Conservation (phyloP, 2,329 filamentous ascomycete genomes). For the Aplosporella prunicola region DNA sequence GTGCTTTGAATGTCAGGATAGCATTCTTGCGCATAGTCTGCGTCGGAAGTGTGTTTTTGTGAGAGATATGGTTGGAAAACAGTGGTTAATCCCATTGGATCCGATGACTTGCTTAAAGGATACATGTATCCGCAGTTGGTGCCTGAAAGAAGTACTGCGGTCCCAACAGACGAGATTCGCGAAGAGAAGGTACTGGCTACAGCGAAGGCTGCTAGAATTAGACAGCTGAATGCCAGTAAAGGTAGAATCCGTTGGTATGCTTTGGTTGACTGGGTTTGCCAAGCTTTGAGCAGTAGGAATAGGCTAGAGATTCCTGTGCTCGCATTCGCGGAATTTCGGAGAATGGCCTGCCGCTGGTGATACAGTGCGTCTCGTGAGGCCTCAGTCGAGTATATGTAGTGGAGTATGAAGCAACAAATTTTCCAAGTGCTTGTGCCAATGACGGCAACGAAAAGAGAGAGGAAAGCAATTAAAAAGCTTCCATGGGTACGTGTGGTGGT, state of each 20-base stretch:
- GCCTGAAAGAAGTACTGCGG: not conserved
- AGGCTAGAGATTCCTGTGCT: constrained; percentile 1
- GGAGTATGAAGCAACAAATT: constrained; percentile 12
- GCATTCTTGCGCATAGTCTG: not conserved
- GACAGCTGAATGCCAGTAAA: not conserved
- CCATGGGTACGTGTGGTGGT: not conserved
- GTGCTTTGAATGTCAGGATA: not conserved
- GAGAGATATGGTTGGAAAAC: not conserved
- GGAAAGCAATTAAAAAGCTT: not conserved
- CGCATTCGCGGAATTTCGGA: constrained; percentile 9
- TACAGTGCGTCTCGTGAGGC: constrained; percentile 17
- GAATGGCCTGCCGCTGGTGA: constrained; percentile 15
- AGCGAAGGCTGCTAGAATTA: not conserved
- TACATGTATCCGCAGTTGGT: not conserved
- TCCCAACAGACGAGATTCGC: not conserved
- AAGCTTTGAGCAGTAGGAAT: no score
- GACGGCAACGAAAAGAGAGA: not conserved
- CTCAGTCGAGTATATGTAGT: constrained; percentile 14
- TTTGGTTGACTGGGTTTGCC: no score
- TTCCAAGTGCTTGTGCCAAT: constrained; percentile 1
- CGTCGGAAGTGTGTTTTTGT: not conserved
- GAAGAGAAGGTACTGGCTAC: not conserved
- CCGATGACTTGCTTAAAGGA: no score
- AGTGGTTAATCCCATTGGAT: not conserved
- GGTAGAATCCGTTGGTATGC: not conserved